phyloP scores from a whole-genome alignment of 2,329 filamentous ascomycete genomes.

The Paecilomyces variotii region DNA sequence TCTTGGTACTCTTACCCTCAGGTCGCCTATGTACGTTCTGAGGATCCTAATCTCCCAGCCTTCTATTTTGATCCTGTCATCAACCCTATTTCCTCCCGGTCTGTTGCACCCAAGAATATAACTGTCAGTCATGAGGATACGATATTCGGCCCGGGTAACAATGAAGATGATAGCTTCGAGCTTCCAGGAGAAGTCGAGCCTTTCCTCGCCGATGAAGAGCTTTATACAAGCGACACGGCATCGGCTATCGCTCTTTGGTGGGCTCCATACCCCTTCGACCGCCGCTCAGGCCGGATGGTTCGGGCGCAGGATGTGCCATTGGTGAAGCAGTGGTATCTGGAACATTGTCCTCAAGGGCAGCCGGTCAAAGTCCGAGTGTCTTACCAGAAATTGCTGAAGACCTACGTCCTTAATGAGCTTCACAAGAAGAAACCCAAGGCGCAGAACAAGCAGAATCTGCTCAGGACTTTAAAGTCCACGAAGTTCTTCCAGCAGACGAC shows the following conservation, averaged over 20 bases:
- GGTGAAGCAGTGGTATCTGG: conserved; percentile 97
- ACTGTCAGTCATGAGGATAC: conserved; percentile 87
- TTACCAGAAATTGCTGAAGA: conserved; percentile 96
- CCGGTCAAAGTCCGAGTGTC: conserved; percentile 97
- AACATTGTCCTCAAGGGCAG: conserved; percentile 84
- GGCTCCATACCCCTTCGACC: conserved; percentile 94
- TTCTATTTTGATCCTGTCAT: conserved; percentile 98
- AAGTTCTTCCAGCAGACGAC: conserved; percentile 99
- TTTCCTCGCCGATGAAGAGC: conserved; percentile 80
- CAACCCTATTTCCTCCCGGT: conserved; percentile 92
- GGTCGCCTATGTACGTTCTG: conserved; percentile 78
- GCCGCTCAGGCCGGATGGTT: conserved; percentile 90
- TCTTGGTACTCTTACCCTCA: conserved; percentile 93
- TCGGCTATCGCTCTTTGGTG: conserved; percentile 94
- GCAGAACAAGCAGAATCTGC: conserved; percentile 85
- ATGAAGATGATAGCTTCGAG: conserved; percentile 78
- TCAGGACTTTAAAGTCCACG: conserved; percentile 84
- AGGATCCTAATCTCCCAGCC: conserved; percentile 81
- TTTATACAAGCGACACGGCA: conserved; percentile 82
- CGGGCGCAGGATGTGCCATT: conserved; percentile 93
- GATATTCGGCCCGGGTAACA: conserved; percentile 74
- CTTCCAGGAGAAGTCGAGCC: conserved; percentile 73
- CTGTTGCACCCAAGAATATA: conserved; percentile 90
- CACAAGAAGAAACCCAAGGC: conserved; percentile 95
- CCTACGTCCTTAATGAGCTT: conserved; percentile 89